Evolutionary conservation across 2,329 filamentous ascomycete genomes (phyloP), one percentile per base, ranked within the genome.

Genomic region (Fusarium mangiferae): DNA sequence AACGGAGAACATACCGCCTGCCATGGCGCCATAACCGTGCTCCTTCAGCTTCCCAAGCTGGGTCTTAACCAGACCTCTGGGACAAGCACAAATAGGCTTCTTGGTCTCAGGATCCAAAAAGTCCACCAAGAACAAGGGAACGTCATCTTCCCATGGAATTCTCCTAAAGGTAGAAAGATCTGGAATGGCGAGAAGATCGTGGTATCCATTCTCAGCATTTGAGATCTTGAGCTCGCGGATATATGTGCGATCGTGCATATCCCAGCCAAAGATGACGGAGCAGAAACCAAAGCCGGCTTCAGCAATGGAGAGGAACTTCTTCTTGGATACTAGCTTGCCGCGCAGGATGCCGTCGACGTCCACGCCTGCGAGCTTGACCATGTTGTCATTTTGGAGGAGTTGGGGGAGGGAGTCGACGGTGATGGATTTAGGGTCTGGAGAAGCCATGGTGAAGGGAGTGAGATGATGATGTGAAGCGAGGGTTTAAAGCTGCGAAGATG

Each of bases 241-340:
- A 82, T 98, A 98, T 17, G 94, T 97, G 85, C 91, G 88, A 80
- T 98, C 95, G 83, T 98, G 95, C 94, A 98, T 97, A 83, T 98
- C 95, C 95, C 95, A 98, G 81, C 95, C 95, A 79, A 97, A 98
- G 74, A 98, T 91, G 75, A 98, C 94, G 26, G 93, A 96, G 86
- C 95, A 98, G 87, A 98, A 98, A 61, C 95, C 95, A 78, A 98
- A 98, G 58, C 95, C 95, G 49, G 90, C 88, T 46, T 89, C 83
- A n/a, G 92, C 92, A 60, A 98, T 89, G 36, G 93, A 94, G 42
- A 98, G 86, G 83, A 98, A 98, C 85, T 98, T 98, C 81, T 92
- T 93, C 87, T 97, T 97, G 77, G 94, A 94, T 83, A 98, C 91
- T 70, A 98, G 88, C 85, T 98, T 98, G 77, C 95, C 95, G 63